Evolutionary conservation across 306 rosid species (phyloP).

Genomic region (Sphenostylis stenocarpa): DNA sequence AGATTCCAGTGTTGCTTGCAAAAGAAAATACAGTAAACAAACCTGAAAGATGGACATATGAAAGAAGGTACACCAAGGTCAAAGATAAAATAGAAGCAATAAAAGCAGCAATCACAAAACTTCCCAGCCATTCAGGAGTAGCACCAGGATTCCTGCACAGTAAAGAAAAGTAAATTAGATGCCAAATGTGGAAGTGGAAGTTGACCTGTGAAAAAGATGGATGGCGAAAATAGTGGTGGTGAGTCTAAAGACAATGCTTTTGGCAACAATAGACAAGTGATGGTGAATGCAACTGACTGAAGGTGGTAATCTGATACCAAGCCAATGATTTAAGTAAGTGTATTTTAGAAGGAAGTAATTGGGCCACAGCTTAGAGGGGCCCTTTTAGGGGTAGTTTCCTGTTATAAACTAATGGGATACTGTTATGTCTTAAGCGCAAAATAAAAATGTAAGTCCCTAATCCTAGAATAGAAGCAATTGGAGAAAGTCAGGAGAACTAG

Average conservation of each 20-base stretch:
- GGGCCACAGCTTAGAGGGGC: too few relatives aligned
- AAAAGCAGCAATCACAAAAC: slow-evolving; percentile 57
- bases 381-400: too few relatives aligned
- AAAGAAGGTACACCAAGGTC: slow-evolving; percentile 87
- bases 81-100: slow-evolving; percentile 62
- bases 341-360: too few relatives aligned
- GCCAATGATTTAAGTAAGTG: too few relatives aligned
- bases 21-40: slow-evolving; percentile 23
- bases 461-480: not conserved
- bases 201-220: slow-evolving; percentile 8
- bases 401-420: too few relatives aligned
- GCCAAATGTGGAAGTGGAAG: slow-evolving; percentile 18
- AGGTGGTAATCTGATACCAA: not conserved
- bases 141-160: slow-evolving; percentile 84
- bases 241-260: not conserved
- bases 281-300: slow-evolving; percentile 8
- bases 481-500: not conserved
- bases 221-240: not conserved
- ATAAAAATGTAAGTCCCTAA: not conserved
- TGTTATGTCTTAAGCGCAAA: not conserved
- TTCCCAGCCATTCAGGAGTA: slow-evolving; percentile 93
- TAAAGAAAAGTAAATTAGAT: slow-evolving; percentile 31
- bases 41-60: slow-evolving; percentile 97
- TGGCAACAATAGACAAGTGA: not conserved
- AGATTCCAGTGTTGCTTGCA: slow-evolving; percentile 15